These are phyloP conservation scores for Cutaneotrichosporon dermatis DNA, from an alignment of 1,284 basidiomycete species.

Conservation along the genomic window DNA sequence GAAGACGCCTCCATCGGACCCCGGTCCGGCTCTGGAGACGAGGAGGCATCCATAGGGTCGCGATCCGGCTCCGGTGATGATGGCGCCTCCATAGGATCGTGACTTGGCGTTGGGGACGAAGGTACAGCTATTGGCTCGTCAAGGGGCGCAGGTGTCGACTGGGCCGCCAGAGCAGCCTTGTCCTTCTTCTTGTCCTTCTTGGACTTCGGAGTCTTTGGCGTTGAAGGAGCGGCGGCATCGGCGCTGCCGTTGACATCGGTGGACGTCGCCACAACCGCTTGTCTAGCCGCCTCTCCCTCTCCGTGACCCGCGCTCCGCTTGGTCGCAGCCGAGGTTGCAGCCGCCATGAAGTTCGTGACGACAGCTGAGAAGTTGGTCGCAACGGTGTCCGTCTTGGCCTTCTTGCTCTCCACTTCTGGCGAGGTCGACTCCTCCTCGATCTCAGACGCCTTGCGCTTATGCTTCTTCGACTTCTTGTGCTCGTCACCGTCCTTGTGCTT, in stretches of 20 bases:
- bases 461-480: slow-evolving; percentile 2
- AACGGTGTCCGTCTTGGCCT: not conserved
- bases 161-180: not conserved
- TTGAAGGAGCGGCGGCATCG: too few relatives aligned
- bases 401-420: not conserved
- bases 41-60: not conserved
- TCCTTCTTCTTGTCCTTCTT: not conserved
- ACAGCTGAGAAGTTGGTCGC: not conserved
- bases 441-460: not conserved
- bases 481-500: not conserved
- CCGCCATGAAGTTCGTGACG: not conserved
- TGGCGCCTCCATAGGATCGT: not conserved
- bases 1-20: not conserved
- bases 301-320: too few relatives aligned
- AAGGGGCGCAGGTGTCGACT: not conserved
- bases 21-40: not conserved
- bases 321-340: too few relatives aligned
- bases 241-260: too few relatives aligned
- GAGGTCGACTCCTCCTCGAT: not conserved
- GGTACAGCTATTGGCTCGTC: not conserved
- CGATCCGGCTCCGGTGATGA: not conserved
- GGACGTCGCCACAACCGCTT: too few relatives aligned
- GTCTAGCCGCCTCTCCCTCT: too few relatives aligned
- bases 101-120: not conserved
- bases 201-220: not conserved